Evolutionary conservation across 2,329 filamentous ascomycete genomes (phyloP), one percentile per base, ranked within the genome.

Genomic region (Hymenoscyphus scutula): DNA sequence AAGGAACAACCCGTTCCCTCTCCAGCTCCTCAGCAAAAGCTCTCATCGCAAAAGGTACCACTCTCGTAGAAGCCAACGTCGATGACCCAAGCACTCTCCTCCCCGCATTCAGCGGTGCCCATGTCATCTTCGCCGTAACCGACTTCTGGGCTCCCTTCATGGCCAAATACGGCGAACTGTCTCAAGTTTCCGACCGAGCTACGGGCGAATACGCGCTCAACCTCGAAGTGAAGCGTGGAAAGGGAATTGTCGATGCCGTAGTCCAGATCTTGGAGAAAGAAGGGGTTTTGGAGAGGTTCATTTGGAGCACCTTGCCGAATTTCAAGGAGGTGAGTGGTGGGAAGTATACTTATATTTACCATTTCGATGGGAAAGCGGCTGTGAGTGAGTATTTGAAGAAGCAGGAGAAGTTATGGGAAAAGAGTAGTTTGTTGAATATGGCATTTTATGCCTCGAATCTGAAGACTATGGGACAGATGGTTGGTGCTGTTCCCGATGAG

Each of bases 1-100:
- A 80, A 1, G 81, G 75, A 54, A 72, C 83, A 61, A 83, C 80
- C 3, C 77, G 81, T n/a, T 76, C 81, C 68, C 68, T 74, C 1
- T 73, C 72, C 23, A 80, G 79, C 65, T 70, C 76, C 0, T 70
- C 75, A 10, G 77, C 78, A n/a, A 66, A 77, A 61, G 74, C 69
- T 0, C 73, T 83, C 23, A 67, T 72, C 0, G 70, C 56, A 3
- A 70, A 76, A 54, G 80, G 80, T 2, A 76, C 82, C 3, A 76
- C 81, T 23, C 66, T 83, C 0, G 74, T 81, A 13, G 17, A 58
- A 38, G 68, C 62, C n/a, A 67, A 74, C 34, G 37, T 70, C 17
- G 65, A 68, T 37, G 58, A 72, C 27, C 48, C 59, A 10, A 13
- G 48, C 0, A 63, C 67, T 3, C 67, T 73, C 6, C 7, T 63